Evolutionary conservation across 1,284 basidiomycete genomes (phyloP).

Genomic region (Ceratobasidium sp.): DNA sequence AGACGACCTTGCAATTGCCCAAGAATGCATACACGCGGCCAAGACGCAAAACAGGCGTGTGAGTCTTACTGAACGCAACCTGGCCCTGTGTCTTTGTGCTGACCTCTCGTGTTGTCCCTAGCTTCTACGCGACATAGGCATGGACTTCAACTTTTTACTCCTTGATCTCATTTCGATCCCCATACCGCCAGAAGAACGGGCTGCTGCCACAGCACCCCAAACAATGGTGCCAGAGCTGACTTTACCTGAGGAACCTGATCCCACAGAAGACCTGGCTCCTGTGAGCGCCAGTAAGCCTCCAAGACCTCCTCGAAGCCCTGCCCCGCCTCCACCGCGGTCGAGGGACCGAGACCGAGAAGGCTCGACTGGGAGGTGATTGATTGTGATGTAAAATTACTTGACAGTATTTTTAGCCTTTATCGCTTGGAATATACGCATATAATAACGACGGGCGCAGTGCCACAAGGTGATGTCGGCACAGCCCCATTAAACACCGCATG

Average conservation of each 20-base stretch:
- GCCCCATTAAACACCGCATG: not conserved
- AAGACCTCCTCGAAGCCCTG: constrained; percentile 41
- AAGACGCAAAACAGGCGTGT: constrained; percentile 84
- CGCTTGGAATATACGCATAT: not conserved
- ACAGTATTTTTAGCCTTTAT: not conserved
- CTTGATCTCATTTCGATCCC: constrained; percentile 67
- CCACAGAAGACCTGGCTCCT: constrained; percentile 9
- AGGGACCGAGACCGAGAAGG: constrained; percentile 43
- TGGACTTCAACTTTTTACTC: constrained; percentile 90
- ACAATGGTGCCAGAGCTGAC: constrained; percentile 31
- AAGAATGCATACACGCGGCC: constrained; percentile 81
- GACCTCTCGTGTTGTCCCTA: constrained; percentile 52
- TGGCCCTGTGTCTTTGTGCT: not conserved
- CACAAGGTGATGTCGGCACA: not conserved
- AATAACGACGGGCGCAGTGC: not conserved
- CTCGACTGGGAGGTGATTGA: not conserved
- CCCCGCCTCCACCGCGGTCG: constrained; percentile 47
- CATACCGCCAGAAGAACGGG: not conserved
- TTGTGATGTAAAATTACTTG: not conserved
- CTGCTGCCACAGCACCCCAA: not conserved
- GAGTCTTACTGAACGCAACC: constrained; percentile 47
- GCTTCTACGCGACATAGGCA: constrained; percentile 90
- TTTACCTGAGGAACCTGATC: not conserved
- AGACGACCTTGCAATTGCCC: constrained; percentile 67
- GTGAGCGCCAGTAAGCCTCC: constrained; percentile 20